Evolutionary conservation across 202 grass and related monocot genomes (phyloP).

Genomic region (Saccharum hybrid): DNA sequence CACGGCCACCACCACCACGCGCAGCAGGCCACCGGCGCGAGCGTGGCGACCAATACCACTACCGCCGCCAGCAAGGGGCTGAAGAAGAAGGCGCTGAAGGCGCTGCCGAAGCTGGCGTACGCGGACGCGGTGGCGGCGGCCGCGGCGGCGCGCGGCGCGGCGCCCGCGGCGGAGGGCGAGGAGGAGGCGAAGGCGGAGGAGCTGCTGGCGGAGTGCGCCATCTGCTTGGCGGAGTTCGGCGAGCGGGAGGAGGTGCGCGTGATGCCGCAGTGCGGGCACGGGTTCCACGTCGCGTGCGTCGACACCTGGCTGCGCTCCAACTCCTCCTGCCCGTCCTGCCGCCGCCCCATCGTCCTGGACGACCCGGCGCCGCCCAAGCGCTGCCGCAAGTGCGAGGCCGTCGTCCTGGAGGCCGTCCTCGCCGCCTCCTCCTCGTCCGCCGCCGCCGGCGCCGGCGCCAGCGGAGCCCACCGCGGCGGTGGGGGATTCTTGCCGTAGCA

Average conservation of each 20-base stretch:
- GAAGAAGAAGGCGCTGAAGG: conserved; percentile 84
- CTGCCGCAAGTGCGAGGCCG: conserved; percentile 66
- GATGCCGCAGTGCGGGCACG: conserved; percentile 92
- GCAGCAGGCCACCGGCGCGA: neutral
- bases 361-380: conserved; percentile 49
- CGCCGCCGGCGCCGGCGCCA: neutral
- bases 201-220: conserved; percentile 66
- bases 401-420: conserved; percentile 50
- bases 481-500: conserved; percentile 59
- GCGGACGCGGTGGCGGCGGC: conserved; percentile 54
- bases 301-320: conserved; percentile 89
- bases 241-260: conserved; percentile 87
- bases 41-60: neutral
- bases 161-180: conserved; percentile 22
- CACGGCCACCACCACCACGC: neutral
- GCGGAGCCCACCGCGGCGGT: conserved; percentile 15
- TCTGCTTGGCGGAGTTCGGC: conserved; percentile 80
- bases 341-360: conserved; percentile 79
- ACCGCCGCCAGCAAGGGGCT: conserved; percentile 60
- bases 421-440: conserved; percentile 36
- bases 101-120: conserved; percentile 83
- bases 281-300: conserved; percentile 85
- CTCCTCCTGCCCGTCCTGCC: conserved; percentile 86
- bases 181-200: conserved; percentile 30
- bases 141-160: conserved; percentile 48